phyloP scores from a whole-genome alignment of 495 filamentous ascomycete species.

The Xylaria telfairii region DNA sequence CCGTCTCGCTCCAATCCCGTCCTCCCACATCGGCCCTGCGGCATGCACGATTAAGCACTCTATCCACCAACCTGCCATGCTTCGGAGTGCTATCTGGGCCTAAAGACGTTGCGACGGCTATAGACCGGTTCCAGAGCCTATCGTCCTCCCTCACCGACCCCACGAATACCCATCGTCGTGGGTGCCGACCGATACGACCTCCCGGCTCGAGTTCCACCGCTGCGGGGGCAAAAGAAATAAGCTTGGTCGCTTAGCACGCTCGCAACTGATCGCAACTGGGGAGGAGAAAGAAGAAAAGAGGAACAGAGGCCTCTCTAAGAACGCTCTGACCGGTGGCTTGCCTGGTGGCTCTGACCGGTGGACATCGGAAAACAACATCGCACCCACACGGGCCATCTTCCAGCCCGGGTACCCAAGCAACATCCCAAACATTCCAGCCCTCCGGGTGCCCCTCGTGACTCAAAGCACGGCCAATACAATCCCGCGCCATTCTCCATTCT shows the following conservation, averaged over 20 bases:
- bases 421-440: constrained; percentile 19
- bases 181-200: constrained; percentile 18
- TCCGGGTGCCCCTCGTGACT: constrained; percentile 19
- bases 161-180: constrained; percentile 16
- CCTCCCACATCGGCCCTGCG: constrained; percentile 9
- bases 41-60: neutral
- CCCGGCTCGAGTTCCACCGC: constrained; percentile 25
- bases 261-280: constrained; percentile 12
- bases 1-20: constrained; percentile 5
- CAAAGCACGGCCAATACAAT: constrained; percentile 20
- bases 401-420: constrained; percentile 14
- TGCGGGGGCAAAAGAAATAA: constrained; percentile 28
- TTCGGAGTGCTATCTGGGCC: neutral
- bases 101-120: constrained; percentile 21
- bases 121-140: neutral
- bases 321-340: neutral
- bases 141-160: constrained; percentile 7
- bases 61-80: constrained; percentile 15
- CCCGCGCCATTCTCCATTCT: constrained; percentile 1
- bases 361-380: neutral
- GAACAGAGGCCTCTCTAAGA: constrained; percentile 16
- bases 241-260: neutral
- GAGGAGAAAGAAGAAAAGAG: constrained; percentile 16
- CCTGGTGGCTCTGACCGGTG: neutral
- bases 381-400: constrained; percentile 2